Conservation (phyloP, 345 rosid genomes). For the Kernera saxatilis region DNA sequence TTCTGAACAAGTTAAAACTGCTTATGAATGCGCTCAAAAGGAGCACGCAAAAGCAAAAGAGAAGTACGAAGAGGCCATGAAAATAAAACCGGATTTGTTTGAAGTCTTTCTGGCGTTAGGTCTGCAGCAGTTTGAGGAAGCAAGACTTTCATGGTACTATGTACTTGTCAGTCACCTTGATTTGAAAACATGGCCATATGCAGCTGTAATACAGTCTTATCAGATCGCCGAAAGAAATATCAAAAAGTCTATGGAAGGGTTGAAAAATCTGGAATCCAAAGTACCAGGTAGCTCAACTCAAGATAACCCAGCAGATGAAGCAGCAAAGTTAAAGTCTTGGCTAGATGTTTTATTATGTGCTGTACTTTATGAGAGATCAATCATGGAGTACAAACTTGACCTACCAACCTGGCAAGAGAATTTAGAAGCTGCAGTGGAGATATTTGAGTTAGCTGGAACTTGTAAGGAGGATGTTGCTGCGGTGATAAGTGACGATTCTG, state of each 20-base stretch:
- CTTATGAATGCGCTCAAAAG: constrained; percentile 54
- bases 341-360: constrained; percentile 75
- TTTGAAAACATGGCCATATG: constrained; percentile 58
- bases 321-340: constrained; percentile 52
- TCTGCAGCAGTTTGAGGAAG: constrained; percentile 84
- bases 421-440: constrained; percentile 73
- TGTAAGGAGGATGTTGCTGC: constrained; percentile 50
- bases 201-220: constrained; percentile 54
- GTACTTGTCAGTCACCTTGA: constrained; percentile 52
- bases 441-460: constrained; percentile 72
- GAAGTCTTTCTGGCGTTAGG: constrained; percentile 69
- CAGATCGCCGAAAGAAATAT: constrained; percentile 70
- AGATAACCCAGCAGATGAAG: constrained; percentile 48
- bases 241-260: constrained; percentile 61
- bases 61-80: constrained; percentile 72
- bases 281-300: constrained; percentile 36
- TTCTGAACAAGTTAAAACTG: constrained; percentile 45
- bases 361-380: constrained; percentile 78
- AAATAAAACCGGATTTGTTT: constrained; percentile 71
- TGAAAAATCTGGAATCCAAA: constrained; percentile 47
- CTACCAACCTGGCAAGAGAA: constrained; percentile 67
- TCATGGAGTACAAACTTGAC: constrained; percentile 76
- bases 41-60: constrained; percentile 54
- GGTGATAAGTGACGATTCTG: constrained; percentile 59
- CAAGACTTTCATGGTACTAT: constrained; percentile 83